Conservation (phyloP, 352 stramenopile genomes). For the Globisporangium mamillatum region DNA sequence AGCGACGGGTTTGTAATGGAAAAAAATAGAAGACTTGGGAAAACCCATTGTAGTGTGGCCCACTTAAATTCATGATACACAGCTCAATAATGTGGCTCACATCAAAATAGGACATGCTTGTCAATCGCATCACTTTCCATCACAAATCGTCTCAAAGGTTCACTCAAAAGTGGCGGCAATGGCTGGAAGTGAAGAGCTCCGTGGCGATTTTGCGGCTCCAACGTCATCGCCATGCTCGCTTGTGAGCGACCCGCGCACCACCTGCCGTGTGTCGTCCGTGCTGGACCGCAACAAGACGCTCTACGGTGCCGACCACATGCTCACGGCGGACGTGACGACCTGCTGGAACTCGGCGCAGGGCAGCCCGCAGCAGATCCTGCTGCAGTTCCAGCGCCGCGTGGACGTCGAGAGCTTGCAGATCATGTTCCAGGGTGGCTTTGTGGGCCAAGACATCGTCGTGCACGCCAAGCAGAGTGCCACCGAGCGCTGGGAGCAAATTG, state of each 20-base stretch:
- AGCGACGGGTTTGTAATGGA: neutral
- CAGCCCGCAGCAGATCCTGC: slow-evolving; percentile 54
- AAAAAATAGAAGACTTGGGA: neutral
- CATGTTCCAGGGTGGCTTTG: slow-evolving; percentile 81
- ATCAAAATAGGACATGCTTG: neutral
- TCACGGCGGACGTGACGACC: slow-evolving; percentile 38
- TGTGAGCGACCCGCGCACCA: slow-evolving; percentile 36
- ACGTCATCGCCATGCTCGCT: slow-evolving; percentile 22
- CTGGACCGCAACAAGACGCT: slow-evolving; percentile 64
- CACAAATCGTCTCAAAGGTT: neutral
- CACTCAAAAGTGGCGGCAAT: neutral
- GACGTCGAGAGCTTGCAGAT: slow-evolving; percentile 32
- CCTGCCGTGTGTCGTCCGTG: slow-evolving; percentile 63
- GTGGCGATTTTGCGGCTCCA: neutral
- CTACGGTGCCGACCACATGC: slow-evolving; percentile 57
- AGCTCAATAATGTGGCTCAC: neutral
- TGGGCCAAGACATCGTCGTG: slow-evolving; percentile 56
- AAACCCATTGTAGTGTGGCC: neutral
- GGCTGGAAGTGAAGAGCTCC: slow-evolving; percentile 11
- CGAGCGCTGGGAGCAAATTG: slow-evolving; percentile 26
- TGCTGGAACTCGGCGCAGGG: slow-evolving; percentile 78
- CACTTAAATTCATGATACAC: neutral
- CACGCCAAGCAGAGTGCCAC: slow-evolving; percentile 19
- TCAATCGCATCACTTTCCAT: neutral
- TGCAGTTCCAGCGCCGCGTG: slow-evolving; percentile 60